phyloP scores from a whole-genome alignment of 2,329 filamentous ascomycete genomes.

The Hymenoscyphus linearis region DNA sequence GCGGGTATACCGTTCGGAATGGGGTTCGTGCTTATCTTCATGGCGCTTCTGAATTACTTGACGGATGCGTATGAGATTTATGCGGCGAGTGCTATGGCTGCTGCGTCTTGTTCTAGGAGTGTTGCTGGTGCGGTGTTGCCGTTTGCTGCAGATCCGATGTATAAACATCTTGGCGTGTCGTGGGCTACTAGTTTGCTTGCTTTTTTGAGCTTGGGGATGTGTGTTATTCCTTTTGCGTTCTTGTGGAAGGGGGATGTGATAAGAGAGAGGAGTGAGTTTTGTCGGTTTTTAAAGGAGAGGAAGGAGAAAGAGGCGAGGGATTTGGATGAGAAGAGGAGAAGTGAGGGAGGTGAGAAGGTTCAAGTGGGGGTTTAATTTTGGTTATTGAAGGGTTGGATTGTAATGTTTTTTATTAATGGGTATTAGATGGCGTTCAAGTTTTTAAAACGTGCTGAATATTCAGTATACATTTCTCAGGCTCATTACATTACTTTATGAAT shows the following conservation, averaged over 20 bases:
- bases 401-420: neutral
- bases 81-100: slow-evolving; percentile 49
- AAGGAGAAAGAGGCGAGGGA: slow-evolving; percentile 28
- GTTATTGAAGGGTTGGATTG: neutral
- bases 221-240: slow-evolving; percentile 46
- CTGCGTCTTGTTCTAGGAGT: slow-evolving; percentile 35
- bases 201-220: slow-evolving; percentile 43
- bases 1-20: slow-evolving; percentile 52
- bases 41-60: slow-evolving; percentile 56
- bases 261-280: slow-evolving; percentile 43
- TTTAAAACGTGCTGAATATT: no score
- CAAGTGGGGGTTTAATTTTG: neutral
- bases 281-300: slow-evolving; percentile 39
- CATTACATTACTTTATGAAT: no score
- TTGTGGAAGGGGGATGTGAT: slow-evolving; percentile 43
- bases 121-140: slow-evolving; percentile 42
- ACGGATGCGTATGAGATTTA: slow-evolving; percentile 53
- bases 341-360: slow-evolving; percentile 1
- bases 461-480: no score
- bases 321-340: slow-evolving; percentile 14
- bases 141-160: slow-evolving; percentile 43
- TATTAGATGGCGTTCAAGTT: no score
- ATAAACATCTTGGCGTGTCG: slow-evolving; percentile 39
- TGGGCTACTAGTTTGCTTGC: slow-evolving; percentile 45
- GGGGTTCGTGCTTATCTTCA: slow-evolving; percentile 50